Evolutionary conservation across 2,329 filamentous ascomycete species (phyloP).

Genomic region (Gnomoniopsis sp.): DNA sequence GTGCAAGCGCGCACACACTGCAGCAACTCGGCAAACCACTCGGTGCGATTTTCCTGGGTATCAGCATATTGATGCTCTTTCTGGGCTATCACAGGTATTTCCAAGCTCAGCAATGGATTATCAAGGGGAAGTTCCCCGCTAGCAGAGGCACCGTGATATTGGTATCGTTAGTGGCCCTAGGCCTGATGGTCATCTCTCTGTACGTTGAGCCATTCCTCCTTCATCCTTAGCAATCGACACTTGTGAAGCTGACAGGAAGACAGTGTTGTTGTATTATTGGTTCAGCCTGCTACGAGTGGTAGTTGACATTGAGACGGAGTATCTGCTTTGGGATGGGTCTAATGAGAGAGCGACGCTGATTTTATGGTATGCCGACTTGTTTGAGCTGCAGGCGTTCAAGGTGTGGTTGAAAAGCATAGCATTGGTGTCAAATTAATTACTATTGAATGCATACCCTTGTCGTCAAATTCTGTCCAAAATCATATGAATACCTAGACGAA

Average conservation of each 20-base stretch:
- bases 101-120: constrained; percentile 74
- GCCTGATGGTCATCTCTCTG: constrained; percentile 58
- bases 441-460: neutral
- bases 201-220: neutral
- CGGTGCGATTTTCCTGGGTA: constrained; percentile 71
- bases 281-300: neutral
- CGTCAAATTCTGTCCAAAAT: neutral
- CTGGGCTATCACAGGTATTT: constrained; percentile 78
- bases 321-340: neutral
- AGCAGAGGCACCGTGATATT: constrained; percentile 63
- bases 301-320: neutral
- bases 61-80: constrained; percentile 71
- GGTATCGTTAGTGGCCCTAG: constrained; percentile 62
- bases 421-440: neutral
- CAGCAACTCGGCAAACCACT: constrained; percentile 69
- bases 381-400: neutral
- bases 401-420: neutral
- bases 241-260: neutral
- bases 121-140: constrained; percentile 60
- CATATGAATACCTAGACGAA: too few species aligned
- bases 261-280: constrained; percentile 3
- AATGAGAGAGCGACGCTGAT: neutral
- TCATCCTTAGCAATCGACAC: constrained; percentile 34
- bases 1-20: constrained; percentile 39
- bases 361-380: neutral